Conservation (phyloP, 352 stramenopile genomes). For the Aphanomyces invadans region DNA sequence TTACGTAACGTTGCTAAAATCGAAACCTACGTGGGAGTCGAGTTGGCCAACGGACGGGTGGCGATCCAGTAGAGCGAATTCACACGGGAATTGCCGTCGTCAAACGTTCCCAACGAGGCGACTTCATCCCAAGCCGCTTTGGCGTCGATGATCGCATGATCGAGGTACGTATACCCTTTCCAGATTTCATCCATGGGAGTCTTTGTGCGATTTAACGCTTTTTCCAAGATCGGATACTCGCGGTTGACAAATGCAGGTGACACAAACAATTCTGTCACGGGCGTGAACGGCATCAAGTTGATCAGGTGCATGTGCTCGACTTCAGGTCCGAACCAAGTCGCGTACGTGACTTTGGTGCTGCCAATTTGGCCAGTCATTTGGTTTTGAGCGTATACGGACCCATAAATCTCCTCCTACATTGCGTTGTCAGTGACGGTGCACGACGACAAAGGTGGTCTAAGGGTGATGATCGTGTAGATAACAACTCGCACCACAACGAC, state of each 20-base stretch:
- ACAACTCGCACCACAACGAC: too few relatives aligned
- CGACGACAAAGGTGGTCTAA: too few relatives aligned
- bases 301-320: constrained; percentile 85
- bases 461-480: too few relatives aligned
- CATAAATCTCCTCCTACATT: constrained; percentile 53
- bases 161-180: constrained; percentile 79
- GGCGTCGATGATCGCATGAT: constrained; percentile 75
- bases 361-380: constrained; percentile 79
- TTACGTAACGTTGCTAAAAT: too few relatives aligned
- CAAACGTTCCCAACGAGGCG: constrained; percentile 62
- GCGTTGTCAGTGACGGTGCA: too few relatives aligned
- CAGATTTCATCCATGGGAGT: constrained; percentile 70
- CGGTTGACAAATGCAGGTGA: constrained; percentile 55
- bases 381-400: constrained; percentile 61
- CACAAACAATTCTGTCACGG: constrained; percentile 72
- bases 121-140: constrained; percentile 57
- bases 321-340: constrained; percentile 80
- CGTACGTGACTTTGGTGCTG: constrained; percentile 73
- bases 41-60: constrained; percentile 32
- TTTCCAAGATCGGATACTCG: constrained; percentile 69
- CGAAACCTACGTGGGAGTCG: neutral
- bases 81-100: constrained; percentile 80
- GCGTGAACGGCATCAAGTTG: constrained; percentile 89
- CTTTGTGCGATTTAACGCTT: constrained; percentile 50
- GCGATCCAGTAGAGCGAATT: constrained; percentile 88